A percentile compares a stretch with the other conserved stretches of the same genome.
Evolutionary conservation across 495 filamentous ascomycete genomes (phyloP).

Genomic region (Hypoxylon perforatum): DNA sequence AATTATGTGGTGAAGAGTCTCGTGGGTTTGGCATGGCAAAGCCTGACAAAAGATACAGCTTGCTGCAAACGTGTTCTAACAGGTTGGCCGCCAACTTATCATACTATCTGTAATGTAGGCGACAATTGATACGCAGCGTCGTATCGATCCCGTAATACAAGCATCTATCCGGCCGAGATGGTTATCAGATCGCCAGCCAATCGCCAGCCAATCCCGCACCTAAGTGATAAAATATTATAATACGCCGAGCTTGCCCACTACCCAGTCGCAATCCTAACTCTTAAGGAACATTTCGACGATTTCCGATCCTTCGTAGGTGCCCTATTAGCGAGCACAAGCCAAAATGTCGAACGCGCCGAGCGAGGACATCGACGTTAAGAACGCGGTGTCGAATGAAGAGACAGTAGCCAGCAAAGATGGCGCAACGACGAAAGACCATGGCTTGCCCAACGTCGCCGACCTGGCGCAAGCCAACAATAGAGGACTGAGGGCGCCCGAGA

Average conservation of each 20-base stretch:
- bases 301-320: not conserved
- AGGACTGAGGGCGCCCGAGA: slow-evolving; percentile 58
- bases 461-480: slow-evolving; percentile 38
- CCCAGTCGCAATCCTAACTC: not conserved
- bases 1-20: no score
- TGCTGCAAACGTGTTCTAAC: not conserved
- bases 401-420: slow-evolving; percentile 22
- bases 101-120: slow-evolving; percentile 1
- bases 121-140: slow-evolving; percentile 32
- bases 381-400: slow-evolving; percentile 28
- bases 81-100: not conserved
- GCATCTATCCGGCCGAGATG: slow-evolving; percentile 11
- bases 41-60: slow-evolving; percentile 9
- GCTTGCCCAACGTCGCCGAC: slow-evolving; percentile 33
- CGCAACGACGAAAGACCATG: not conserved
- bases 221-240: slow-evolving; percentile 22
- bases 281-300: not conserved
- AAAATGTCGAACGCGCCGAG: slow-evolving; percentile 31
- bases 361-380: slow-evolving; percentile 29
- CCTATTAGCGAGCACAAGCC: not conserved
- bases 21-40: not conserved
- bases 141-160: slow-evolving; percentile 28
- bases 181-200: slow-evolving; percentile 3
- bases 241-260: not conserved
- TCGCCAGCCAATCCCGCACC: not conserved